Evolutionary conservation across 2,329 filamentous ascomycete species (phyloP).

Genomic region (Ophiostoma quercus): DNA sequence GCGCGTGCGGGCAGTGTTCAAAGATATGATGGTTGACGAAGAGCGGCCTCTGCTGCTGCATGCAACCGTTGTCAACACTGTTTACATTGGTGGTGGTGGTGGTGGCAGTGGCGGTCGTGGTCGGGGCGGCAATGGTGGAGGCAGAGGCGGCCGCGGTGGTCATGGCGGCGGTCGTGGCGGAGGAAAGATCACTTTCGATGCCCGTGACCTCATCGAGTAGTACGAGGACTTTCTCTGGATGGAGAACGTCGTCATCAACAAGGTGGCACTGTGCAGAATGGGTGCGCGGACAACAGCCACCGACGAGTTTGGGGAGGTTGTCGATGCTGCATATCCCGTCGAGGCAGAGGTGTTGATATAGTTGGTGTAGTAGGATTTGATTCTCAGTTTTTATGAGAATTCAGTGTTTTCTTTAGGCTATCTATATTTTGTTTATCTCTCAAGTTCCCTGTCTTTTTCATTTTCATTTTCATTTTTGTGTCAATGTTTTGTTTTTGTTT

Average conservation of each 20-base stretch:
- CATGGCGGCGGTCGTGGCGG: slow-evolving; percentile 26
- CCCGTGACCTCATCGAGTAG: slow-evolving; percentile 48
- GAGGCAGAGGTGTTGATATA: slow-evolving; percentile 41
- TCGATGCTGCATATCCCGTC: slow-evolving; percentile 51
- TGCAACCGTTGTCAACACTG: slow-evolving; percentile 80
- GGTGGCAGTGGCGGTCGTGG: slow-evolving; percentile 25
- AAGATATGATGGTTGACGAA: slow-evolving; percentile 52
- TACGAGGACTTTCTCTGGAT: slow-evolving; percentile 69
- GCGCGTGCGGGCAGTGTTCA: slow-evolving; percentile 50
- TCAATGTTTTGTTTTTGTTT: too few species aligned
- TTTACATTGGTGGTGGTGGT: slow-evolving; percentile 54
- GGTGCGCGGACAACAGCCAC: slow-evolving; percentile 60
- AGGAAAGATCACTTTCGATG: slow-evolving; percentile 47
- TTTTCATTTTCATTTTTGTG: too few species aligned
- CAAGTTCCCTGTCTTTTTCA: not conserved
- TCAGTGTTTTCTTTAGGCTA: slow-evolving; percentile 11
- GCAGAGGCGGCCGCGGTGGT: slow-evolving; percentile 27
- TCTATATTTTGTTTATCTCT: not conserved
- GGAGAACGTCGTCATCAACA: slow-evolving; percentile 59
- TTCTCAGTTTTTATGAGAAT: not conserved
- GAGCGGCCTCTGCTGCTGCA: slow-evolving; percentile 66
- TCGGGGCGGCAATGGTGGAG: slow-evolving; percentile 27
- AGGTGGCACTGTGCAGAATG: slow-evolving; percentile 79
- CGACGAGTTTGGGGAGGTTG: slow-evolving; percentile 45
- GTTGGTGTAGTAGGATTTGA: not conserved